Evolutionary conservation across 2,329 filamentous ascomycete genomes (phyloP).

Genomic region (Trichoderma sp.): DNA sequence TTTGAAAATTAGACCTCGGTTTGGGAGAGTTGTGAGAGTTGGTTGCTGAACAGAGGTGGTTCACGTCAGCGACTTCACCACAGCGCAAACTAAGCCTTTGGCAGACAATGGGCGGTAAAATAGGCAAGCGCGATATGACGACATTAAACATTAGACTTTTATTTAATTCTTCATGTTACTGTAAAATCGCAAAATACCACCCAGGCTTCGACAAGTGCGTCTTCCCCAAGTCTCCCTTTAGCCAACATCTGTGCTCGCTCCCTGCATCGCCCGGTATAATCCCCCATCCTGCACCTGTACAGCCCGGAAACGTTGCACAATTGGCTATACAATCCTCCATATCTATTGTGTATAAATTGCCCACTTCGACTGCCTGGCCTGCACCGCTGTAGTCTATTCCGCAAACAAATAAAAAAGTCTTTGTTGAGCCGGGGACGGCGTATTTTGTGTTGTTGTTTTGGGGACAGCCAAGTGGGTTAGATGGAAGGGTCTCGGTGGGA

Average conservation of each 20-base stretch:
- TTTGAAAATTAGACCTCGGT: background rate
- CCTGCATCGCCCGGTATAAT: conserved; percentile 46
- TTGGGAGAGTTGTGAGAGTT: background rate
- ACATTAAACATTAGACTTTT: conserved; percentile 16
- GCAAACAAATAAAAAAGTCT: conserved; percentile 50
- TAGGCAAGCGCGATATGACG: background rate
- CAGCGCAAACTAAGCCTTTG: no score
- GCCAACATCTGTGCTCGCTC: conserved; percentile 48
- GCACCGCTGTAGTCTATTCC: conserved; percentile 51
- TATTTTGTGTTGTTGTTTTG: conserved; percentile 51
- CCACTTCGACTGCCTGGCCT: conserved; percentile 42
- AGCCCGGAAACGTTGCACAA: conserved; percentile 47
- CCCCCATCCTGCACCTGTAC: conserved; percentile 52
- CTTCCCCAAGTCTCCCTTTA: conserved; percentile 46
- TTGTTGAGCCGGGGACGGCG: conserved; percentile 45
- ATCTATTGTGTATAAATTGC: conserved; percentile 43
- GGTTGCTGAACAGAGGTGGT: background rate
- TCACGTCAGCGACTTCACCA: no score
- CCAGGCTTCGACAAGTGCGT: conserved; percentile 40
- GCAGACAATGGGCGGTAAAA: background rate
- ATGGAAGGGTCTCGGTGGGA: conserved; percentile 32
- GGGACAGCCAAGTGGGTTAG: conserved; percentile 45
- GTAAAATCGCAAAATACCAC: conserved; percentile 51
- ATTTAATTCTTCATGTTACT: conserved; percentile 18
- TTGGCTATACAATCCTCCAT: conserved; percentile 51